phyloP scores from a whole-genome alignment of 306 rosid genomes.

The Styphnolobium japonicum region DNA sequence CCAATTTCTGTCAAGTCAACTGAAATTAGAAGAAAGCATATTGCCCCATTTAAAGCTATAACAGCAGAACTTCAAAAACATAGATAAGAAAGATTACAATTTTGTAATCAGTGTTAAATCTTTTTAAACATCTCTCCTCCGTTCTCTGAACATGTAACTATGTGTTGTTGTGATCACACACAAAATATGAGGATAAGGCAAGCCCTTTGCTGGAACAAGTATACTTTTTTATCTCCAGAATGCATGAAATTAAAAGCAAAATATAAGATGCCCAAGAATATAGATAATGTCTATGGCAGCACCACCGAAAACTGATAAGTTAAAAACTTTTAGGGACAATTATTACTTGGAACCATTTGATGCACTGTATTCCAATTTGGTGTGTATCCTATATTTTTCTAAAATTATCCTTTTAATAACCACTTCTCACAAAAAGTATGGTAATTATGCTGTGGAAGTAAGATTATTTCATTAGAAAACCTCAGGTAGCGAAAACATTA shows the following conservation, averaged over 20 bases:
- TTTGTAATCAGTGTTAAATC: not conserved
- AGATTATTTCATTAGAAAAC: not conserved
- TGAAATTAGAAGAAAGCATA: not conserved
- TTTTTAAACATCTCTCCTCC: not conserved
- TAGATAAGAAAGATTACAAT: not conserved
- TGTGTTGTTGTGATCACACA: not conserved
- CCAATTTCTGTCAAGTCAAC: not conserved
- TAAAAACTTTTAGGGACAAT: not conserved
- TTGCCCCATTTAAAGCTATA: not conserved
- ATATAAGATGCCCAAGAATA: not conserved
- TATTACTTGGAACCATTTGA: not conserved
- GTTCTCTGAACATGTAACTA: not conserved
- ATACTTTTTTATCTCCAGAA: not conserved
- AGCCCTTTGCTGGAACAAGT: not conserved
- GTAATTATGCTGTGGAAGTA: not conserved
- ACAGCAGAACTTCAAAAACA: not conserved
- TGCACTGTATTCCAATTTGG: not conserved
- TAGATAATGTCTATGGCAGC: not conserved
- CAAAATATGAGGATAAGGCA: not conserved
- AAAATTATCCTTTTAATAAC: not conserved
- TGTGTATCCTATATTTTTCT: not conserved
- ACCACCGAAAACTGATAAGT: not conserved
- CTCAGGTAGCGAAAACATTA: not conserved
- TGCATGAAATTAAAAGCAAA: not conserved
- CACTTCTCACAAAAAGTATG: not conserved